Conservation (phyloP, 495 filamentous ascomycete species). For the Oleoguttula mirabilis region DNA sequence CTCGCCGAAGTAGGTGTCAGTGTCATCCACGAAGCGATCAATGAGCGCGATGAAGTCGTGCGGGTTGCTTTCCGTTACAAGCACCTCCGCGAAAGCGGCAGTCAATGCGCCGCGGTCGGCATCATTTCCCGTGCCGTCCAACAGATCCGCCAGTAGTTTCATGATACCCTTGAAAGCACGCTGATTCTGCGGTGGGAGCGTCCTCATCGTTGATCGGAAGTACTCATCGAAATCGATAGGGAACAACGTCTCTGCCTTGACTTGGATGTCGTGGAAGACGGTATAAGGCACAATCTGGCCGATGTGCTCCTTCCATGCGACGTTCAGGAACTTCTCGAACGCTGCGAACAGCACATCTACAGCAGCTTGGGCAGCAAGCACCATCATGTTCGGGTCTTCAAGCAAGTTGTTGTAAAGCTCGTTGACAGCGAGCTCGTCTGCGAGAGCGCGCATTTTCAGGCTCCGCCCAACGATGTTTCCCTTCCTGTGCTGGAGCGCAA, state of each 20-base stretch:
- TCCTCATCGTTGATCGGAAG: slow-evolving; percentile 60
- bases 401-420: slow-evolving; percentile 82
- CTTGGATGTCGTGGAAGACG: slow-evolving; percentile 55
- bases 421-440: slow-evolving; percentile 70
- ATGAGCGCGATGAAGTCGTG: slow-evolving; percentile 80
- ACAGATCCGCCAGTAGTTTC: slow-evolving; percentile 71
- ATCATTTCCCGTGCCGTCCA: slow-evolving; percentile 90
- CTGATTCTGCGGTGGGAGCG: slow-evolving; percentile 85
- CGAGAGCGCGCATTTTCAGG: slow-evolving; percentile 54
- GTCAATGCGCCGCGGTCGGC: slow-evolving; percentile 84
- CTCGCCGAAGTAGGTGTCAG: slow-evolving; percentile 74
- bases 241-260: slow-evolving; percentile 58
- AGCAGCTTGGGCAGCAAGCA: slow-evolving; percentile 60
- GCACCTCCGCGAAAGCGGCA: slow-evolving; percentile 76
- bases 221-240: slow-evolving; percentile 74
- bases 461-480: slow-evolving; percentile 71
- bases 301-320: slow-evolving; percentile 82
- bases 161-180: slow-evolving; percentile 75
- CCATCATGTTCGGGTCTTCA: slow-evolving; percentile 63
- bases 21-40: slow-evolving; percentile 85
- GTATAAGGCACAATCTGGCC: slow-evolving; percentile 61
- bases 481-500: slow-evolving; percentile 69
- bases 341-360: slow-evolving; percentile 86
- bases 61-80: slow-evolving; percentile 64
- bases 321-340: slow-evolving; percentile 85